phyloP scores from a whole-genome alignment of 2,329 filamentous ascomycete species.

The Calonectria pteridis region DNA sequence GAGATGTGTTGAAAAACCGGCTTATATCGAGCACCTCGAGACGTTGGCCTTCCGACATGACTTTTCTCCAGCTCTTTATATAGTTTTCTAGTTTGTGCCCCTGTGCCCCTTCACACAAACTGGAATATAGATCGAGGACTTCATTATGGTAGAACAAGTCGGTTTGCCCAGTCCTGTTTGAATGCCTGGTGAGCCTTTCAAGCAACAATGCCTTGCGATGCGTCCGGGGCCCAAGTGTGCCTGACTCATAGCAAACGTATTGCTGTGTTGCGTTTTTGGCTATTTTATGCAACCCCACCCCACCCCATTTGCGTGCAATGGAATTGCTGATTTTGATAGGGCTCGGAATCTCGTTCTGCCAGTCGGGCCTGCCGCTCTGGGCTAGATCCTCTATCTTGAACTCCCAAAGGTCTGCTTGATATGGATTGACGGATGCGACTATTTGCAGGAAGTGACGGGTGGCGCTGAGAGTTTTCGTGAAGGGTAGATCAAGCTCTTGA shows the following conservation, averaged over 20 bases:
- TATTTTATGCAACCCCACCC: no score
- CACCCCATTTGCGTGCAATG: not conserved
- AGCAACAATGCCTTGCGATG: not conserved
- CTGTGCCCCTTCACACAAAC: not conserved
- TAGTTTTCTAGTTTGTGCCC: not conserved
- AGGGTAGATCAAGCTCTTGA: not conserved
- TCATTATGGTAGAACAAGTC: not conserved
- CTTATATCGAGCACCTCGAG: not conserved
- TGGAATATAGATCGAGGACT: not conserved
- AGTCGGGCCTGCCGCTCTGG: not conserved
- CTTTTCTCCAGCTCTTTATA: not conserved
- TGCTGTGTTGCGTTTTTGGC: no score
- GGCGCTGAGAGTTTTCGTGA: not conserved
- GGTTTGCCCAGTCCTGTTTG: not conserved
- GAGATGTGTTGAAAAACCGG: no score
- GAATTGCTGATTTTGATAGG: not conserved
- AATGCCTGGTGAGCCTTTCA: not conserved
- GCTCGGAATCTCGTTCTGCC: not conserved
- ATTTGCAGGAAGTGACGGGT: not conserved
- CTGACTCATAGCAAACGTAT: not conserved
- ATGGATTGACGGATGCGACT: no score
- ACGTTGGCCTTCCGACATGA: not conserved
- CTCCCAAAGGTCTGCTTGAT: not conserved
- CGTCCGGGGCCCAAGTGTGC: no score
- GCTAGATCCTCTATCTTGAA: not conserved